Evolutionary conservation across 192 early-diverging fungal species (phyloP).

Genomic region (Podila horticola): DNA sequence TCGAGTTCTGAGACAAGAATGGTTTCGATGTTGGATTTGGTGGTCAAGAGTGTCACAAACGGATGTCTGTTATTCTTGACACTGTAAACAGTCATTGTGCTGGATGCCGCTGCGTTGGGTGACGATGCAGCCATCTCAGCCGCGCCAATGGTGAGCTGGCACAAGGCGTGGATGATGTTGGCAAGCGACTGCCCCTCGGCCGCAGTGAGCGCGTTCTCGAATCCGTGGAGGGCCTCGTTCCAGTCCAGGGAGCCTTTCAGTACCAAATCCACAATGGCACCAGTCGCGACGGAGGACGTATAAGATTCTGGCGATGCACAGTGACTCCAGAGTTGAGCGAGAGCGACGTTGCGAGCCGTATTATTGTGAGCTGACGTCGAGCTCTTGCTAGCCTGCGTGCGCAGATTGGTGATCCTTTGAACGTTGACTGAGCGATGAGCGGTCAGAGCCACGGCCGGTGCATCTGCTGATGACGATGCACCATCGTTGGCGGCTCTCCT

Average conservation of each 20-base stretch:
- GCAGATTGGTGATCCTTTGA: conserved; percentile 23
- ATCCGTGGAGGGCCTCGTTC: conserved; percentile 36
- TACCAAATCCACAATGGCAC: conserved; percentile 30
- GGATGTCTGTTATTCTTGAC: conserved; percentile 50
- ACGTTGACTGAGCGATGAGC: conserved; percentile 39
- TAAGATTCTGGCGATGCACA: conserved; percentile 26
- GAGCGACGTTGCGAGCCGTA: conserved; percentile 14
- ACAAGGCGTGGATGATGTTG: conserved; percentile 39
- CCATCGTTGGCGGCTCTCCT: neutral
- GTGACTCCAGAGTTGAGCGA: conserved; percentile 44
- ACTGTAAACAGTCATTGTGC: conserved; percentile 14
- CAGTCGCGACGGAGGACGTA: conserved; percentile 32
- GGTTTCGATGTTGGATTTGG: conserved; percentile 14
- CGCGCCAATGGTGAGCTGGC: conserved; percentile 21
- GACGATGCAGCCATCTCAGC: conserved; percentile 12
- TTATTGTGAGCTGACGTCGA: neutral
- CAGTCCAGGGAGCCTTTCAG: conserved; percentile 19
- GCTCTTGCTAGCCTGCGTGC: conserved; percentile 1
- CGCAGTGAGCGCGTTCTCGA: conserved; percentile 31
- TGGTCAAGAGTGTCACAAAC: conserved; percentile 26
- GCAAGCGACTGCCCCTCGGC: conserved; percentile 28
- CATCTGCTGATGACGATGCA: neutral
- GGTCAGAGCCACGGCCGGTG: neutral
- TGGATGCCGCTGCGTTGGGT: neutral
- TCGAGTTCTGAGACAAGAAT: conserved; percentile 30